phyloP scores from a whole-genome alignment of 1,284 basidiomycete genomes.

The Uromyces viciae-fabae region DNA sequence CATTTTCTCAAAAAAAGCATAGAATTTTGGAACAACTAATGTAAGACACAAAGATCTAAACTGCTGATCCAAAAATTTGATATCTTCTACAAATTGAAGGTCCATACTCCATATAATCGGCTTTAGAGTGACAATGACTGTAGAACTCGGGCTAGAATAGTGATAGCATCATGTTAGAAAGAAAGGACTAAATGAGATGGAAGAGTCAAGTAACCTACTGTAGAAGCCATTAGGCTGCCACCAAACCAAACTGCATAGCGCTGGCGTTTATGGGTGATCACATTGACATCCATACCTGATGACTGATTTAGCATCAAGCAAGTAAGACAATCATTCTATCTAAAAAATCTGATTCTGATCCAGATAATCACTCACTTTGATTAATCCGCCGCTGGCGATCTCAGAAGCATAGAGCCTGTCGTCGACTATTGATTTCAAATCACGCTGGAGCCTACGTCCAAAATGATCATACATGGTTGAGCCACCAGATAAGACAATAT shows the following conservation, averaged over 20 bases:
- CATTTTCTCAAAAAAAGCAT: no score
- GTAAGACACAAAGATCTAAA: constrained; percentile 14
- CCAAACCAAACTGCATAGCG: constrained; percentile 99
- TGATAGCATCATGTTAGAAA: not conserved
- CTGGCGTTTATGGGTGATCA: constrained; percentile 97
- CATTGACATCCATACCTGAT: constrained; percentile 62
- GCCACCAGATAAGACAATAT: constrained; percentile 91
- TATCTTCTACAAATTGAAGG: constrained; percentile 92
- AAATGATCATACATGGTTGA: constrained; percentile 99
- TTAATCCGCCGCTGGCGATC: constrained; percentile 68
- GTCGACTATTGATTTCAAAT: constrained; percentile 90
- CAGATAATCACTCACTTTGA: constrained; percentile 62
- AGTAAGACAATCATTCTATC: not conserved
- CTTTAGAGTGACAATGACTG: constrained; percentile 93
- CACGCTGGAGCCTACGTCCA: constrained; percentile 87
- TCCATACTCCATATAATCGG: constrained; percentile 94
- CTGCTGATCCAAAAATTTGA: constrained; percentile 72
- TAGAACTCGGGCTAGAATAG: constrained; percentile 83
- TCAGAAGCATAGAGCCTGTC: constrained; percentile 77
- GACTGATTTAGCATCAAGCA: constrained; percentile 31
- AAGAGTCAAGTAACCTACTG: constrained; percentile 61
- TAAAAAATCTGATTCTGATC: not conserved
- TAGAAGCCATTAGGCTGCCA: constrained; percentile 83
- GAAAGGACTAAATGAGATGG: not conserved
- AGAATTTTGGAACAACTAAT: no score